phyloP scores from a whole-genome alignment of 371 early-diverging fungal species.

The Mucor racemosus region DNA sequence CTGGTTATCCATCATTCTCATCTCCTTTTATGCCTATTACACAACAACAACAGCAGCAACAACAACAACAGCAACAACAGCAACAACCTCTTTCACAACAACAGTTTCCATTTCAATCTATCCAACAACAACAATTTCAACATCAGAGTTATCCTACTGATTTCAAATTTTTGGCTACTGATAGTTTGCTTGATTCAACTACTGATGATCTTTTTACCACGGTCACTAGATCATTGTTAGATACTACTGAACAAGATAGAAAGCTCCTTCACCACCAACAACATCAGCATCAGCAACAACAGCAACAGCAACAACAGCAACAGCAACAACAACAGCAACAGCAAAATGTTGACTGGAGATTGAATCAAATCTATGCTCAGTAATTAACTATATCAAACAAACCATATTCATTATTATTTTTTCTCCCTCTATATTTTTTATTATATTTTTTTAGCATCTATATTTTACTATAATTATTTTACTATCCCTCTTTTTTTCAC shows the following conservation, averaged over 20 bases:
- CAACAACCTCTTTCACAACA: neutral
- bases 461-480: conserved; percentile 2
- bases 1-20: neutral
- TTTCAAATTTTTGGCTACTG: conserved; percentile 3
- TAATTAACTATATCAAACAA: conserved; percentile 5
- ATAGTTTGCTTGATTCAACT: neutral
- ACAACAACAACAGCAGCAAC: conserved; percentile 6
- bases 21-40: neutral
- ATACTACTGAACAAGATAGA: conserved; percentile 7
- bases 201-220: neutral
- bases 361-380: conserved; percentile 22
- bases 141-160: neutral
- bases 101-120: neutral
- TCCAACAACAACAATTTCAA: neutral
- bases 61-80: conserved; percentile 2
- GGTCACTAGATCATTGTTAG: conserved; percentile 1
- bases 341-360: conserved; percentile 14
- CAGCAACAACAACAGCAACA: neutral
- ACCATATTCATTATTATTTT: neutral
- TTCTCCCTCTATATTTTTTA: conserved; percentile 1
- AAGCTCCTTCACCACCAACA: neutral
- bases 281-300: neutral
- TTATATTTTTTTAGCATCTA: neutral
- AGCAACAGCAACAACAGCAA: neutral
- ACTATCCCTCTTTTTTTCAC: neutral